phyloP scores from a whole-genome alignment of 805 yeast species.

The Lipomyces anomalus region DNA sequence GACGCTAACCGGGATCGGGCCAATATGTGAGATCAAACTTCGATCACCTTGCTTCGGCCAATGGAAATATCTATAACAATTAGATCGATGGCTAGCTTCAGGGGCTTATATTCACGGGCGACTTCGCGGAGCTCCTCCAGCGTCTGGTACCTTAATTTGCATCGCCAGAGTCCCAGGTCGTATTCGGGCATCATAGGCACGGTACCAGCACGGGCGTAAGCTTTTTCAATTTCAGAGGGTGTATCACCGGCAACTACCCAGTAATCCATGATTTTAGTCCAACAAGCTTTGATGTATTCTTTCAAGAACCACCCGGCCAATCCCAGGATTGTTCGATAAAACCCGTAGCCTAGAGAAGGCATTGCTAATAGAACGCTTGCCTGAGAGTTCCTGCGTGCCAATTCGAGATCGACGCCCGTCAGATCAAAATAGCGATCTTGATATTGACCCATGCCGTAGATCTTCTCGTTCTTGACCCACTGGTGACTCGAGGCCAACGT shows the following conservation, averaged over 20 bases:
- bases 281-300: conserved; percentile 20
- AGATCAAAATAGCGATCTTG: conserved; percentile 22
- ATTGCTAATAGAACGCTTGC: conserved; percentile 24
- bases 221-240: too few species aligned
- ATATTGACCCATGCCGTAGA: conserved; percentile 25
- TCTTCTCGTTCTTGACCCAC: too few species aligned
- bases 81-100: conserved; percentile 20
- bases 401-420: conserved; percentile 21
- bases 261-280: conserved; percentile 12
- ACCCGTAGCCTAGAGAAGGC: conserved; percentile 20
- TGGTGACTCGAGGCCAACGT: conserved; percentile 12
- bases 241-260: conserved; percentile 26
- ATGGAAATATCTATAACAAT: conserved; percentile 23
- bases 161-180: conserved; percentile 24
- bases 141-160: conserved; percentile 22
- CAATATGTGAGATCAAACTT: conserved; percentile 21
- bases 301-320: conserved; percentile 23
- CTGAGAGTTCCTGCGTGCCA: conserved; percentile 24
- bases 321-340: conserved; percentile 24
- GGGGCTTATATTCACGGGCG: too few species aligned
- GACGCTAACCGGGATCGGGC: conserved; percentile 27
- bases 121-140: conserved; percentile 22
- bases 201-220: conserved; percentile 21
- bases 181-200: conserved; percentile 24
- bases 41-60: conserved; percentile 26